Percentiles rank a stretch among this genome's conserved stretches.
Evolutionary conservation across 2,329 filamentous ascomycete genomes (phyloP).

Genomic region (Fusarium sp.): DNA sequence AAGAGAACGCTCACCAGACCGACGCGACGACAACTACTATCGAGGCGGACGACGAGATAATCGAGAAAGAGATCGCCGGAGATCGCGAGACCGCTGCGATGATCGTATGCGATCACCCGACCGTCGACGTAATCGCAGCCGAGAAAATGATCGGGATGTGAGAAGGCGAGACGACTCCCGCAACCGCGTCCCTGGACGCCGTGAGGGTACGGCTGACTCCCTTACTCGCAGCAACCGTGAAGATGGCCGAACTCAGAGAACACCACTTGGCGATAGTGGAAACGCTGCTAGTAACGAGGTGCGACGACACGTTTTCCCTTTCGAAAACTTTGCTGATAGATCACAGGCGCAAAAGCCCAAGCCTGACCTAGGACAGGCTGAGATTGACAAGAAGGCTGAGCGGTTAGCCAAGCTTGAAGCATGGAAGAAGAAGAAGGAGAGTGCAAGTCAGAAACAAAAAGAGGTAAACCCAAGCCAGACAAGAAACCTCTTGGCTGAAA

Average conservation of each 20-base stretch:
- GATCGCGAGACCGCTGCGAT: slow-evolving; percentile 73
- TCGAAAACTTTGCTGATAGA: slow-evolving; percentile 44
- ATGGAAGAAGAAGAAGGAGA: slow-evolving; percentile 92
- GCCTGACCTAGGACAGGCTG: slow-evolving; percentile 68
- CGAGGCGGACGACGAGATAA: slow-evolving; percentile 72
- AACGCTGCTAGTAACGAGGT: slow-evolving; percentile 71
- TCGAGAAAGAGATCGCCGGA: slow-evolving; percentile 71
- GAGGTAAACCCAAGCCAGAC: slow-evolving; percentile 76
- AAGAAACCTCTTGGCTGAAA: slow-evolving; percentile 78
- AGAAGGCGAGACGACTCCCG: slow-evolving; percentile 83
- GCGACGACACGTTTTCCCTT: slow-evolving; percentile 52
- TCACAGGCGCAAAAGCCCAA: slow-evolving; percentile 67
- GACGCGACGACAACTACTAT: slow-evolving; percentile 76
- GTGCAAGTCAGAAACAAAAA: slow-evolving; percentile 80
- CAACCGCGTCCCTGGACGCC: slow-evolving; percentile 74
- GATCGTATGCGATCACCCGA: slow-evolving; percentile 73
- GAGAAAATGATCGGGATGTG: slow-evolving; percentile 75
- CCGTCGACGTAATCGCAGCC: slow-evolving; percentile 73
- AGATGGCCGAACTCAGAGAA: slow-evolving; percentile 70
- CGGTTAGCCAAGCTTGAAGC: slow-evolving; percentile 86
- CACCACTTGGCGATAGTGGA: slow-evolving; percentile 64
- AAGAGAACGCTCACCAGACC: slow-evolving; percentile 79
- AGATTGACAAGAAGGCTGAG: slow-evolving; percentile 83
- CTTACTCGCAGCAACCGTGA: slow-evolving; percentile 76
- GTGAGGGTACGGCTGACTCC: slow-evolving; percentile 81